Conservation (phyloP, 768 basidiomycete genomes). For the Candolleomyces aberdarensis region DNA sequence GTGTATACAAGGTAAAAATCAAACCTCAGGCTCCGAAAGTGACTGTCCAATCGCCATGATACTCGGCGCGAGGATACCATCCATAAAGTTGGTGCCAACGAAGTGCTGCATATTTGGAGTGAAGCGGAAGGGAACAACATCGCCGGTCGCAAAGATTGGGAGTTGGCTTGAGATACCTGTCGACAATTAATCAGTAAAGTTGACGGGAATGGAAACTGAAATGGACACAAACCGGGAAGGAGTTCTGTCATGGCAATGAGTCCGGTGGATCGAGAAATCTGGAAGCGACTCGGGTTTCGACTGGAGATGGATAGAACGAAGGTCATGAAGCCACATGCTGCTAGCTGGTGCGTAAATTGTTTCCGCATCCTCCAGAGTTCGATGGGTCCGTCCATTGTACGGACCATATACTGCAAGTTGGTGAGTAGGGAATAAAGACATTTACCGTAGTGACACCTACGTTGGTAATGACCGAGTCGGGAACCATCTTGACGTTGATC, state of each 20-base stretch:
- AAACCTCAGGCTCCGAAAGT: conserved; percentile 88
- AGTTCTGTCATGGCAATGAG: conserved; percentile 91
- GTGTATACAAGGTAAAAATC: conserved; percentile 11
- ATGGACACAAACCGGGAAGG: conserved; percentile 59
- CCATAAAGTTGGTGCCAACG: conserved; percentile 82
- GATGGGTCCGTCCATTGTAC: conserved; percentile 76
- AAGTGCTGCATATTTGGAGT: conserved; percentile 97
- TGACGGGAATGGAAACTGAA: neutral
- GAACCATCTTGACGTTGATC: conserved; percentile 80
- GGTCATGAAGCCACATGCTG: conserved; percentile 89
- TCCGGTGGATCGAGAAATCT: conserved; percentile 86
- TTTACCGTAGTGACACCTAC: conserved; percentile 41
- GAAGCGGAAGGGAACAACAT: conserved; percentile 94
- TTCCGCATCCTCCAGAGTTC: conserved; percentile 97
- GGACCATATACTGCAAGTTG: conserved; percentile 76
- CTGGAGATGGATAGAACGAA: conserved; percentile 82
- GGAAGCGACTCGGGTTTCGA: conserved; percentile 81
- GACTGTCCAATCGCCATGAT: conserved; percentile 90
- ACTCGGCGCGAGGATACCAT: conserved; percentile 83
- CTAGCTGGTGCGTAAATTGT: conserved; percentile 90
- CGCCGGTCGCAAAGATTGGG: conserved; percentile 72
- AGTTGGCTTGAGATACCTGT: conserved; percentile 41
- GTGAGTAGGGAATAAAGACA: neutral
- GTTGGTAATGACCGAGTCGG: conserved; percentile 80
- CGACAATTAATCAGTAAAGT: neutral